Conservation (phyloP, 2,329 filamentous ascomycete species). For the Clarireedia monteithiana region DNA sequence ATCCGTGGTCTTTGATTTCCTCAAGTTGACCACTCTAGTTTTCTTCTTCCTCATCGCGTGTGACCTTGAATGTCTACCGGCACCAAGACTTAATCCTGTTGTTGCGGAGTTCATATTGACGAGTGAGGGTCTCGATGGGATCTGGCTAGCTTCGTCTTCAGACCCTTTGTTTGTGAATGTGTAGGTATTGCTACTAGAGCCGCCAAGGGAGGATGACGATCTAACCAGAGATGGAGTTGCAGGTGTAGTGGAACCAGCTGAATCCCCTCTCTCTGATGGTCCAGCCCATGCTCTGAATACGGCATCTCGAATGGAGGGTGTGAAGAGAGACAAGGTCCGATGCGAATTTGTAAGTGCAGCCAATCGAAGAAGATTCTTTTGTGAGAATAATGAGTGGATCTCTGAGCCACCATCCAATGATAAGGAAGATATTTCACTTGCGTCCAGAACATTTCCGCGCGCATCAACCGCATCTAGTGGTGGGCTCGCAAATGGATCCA, state of each 20-base stretch:
- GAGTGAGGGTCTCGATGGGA: slow-evolving; percentile 62
- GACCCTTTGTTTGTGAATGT: slow-evolving; percentile 66
- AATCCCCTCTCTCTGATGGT: slow-evolving; percentile 46
- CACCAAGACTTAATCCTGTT: slow-evolving; percentile 55
- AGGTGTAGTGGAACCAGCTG: slow-evolving; percentile 27
- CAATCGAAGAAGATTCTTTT: slow-evolving; percentile 83
- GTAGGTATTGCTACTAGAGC: slow-evolving; percentile 48
- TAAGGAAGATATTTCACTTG: slow-evolving; percentile 66
- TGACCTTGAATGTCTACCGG: slow-evolving; percentile 44
- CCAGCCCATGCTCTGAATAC: slow-evolving; percentile 91
- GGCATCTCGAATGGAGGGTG: slow-evolving; percentile 80
- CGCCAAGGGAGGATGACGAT: slow-evolving; percentile 54
- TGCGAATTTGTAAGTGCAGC: slow-evolving; percentile 82
- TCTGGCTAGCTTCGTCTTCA: slow-evolving; percentile 42
- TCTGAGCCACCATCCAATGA: slow-evolving; percentile 74
- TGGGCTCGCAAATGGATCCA: slow-evolving; percentile 76
- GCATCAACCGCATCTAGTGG: slow-evolving; percentile 77
- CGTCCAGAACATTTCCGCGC: slow-evolving; percentile 68
- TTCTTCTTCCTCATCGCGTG: slow-evolving; percentile 69
- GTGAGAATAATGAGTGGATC: slow-evolving; percentile 84
- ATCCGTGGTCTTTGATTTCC: slow-evolving; percentile 45
- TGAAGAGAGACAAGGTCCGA: slow-evolving; percentile 83
- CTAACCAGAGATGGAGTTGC: slow-evolving; percentile 47
- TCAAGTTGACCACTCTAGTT: slow-evolving; percentile 73
- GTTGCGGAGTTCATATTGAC: slow-evolving; percentile 53